These are phyloP conservation scores for Panellus pusillus DNA, from an alignment of 768 basidiomycete genomes.

Conservation along the genomic window DNA sequence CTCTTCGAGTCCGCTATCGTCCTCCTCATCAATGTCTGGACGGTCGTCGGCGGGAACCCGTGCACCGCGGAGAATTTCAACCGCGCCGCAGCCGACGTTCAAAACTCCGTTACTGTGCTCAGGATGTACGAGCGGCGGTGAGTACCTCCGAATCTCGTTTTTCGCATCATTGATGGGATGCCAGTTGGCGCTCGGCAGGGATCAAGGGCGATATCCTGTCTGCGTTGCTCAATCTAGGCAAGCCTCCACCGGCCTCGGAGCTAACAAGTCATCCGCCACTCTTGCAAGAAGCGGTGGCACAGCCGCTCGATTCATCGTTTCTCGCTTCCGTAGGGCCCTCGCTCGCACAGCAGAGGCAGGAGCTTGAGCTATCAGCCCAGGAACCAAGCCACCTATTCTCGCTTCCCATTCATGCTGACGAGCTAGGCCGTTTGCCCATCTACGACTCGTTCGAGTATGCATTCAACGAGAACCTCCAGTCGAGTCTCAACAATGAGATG, in stretches of 20 bases:
- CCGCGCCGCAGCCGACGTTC: neutral
- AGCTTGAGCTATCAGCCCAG: neutral
- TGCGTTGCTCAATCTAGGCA: too few species aligned
- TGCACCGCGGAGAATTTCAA: neutral
- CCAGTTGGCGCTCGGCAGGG: too few species aligned
- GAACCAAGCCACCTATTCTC: neutral
- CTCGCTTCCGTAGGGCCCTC: too few species aligned
- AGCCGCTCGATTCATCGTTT: too few species aligned
- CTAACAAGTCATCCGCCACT: too few species aligned
- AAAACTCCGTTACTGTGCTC: neutral
- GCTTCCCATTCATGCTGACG: neutral
- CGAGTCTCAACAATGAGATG: too few species aligned
- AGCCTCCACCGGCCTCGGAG: too few species aligned
- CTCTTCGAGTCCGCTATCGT: constrained; percentile 4
- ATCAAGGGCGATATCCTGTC: too few species aligned
- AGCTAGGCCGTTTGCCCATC: neutral
- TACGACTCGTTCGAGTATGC: neutral
- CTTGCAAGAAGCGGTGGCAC: too few species aligned
- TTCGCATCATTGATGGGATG: neutral
- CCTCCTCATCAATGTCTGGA: constrained; percentile 1
- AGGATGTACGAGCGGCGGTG: neutral
- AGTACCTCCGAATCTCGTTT: neutral
- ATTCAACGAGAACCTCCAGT: too few species aligned
- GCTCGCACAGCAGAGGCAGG: too few species aligned
- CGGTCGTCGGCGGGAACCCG: neutral